Evolutionary conservation across 2,329 filamentous ascomycete genomes (phyloP).

Genomic region (Fusarium paranaense): DNA sequence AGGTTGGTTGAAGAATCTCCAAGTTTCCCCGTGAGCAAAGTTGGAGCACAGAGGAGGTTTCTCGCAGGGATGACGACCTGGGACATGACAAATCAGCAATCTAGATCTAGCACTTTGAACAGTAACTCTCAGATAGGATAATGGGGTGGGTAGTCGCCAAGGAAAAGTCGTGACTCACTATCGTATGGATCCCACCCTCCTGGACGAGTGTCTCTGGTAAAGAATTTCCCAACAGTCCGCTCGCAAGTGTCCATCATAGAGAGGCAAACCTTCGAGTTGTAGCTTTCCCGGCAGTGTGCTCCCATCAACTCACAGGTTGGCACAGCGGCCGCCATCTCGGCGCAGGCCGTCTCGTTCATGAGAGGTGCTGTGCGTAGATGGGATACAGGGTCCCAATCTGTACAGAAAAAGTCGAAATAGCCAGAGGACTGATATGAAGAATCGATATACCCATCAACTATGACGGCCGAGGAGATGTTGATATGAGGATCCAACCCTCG

Average conservation of each 20-base stretch:
- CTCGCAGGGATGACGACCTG: neutral
- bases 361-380: neutral
- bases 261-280: constrained; percentile 9
- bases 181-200: constrained; percentile 33
- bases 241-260: constrained; percentile 23
- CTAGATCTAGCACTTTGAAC: too few relatives aligned
- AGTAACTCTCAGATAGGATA: too few relatives aligned
- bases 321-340: constrained; percentile 18
- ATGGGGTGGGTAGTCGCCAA: too few relatives aligned
- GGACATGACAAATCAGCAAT: neutral
- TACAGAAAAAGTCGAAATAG: constrained; percentile 30
- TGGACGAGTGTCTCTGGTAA: neutral
- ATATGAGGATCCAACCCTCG: neutral
- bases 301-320: constrained; percentile 19
- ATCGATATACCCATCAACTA: constrained; percentile 30
- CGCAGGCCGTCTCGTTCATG: constrained; percentile 15
- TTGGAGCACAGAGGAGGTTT: constrained; percentile 13
- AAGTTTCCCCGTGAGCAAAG: constrained; percentile 16
- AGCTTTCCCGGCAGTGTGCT: neutral
- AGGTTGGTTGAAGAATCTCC: constrained; percentile 18
- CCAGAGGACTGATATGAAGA: constrained; percentile 10
- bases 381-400: constrained; percentile 7
- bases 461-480: constrained; percentile 18
- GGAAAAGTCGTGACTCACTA: neutral
- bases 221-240: constrained; percentile 4